Evolutionary conservation across 108 stramenopile genomes (phyloP), one percentile per base, ranked within the genome.

Genomic region (Skeletonema grethae): DNA sequence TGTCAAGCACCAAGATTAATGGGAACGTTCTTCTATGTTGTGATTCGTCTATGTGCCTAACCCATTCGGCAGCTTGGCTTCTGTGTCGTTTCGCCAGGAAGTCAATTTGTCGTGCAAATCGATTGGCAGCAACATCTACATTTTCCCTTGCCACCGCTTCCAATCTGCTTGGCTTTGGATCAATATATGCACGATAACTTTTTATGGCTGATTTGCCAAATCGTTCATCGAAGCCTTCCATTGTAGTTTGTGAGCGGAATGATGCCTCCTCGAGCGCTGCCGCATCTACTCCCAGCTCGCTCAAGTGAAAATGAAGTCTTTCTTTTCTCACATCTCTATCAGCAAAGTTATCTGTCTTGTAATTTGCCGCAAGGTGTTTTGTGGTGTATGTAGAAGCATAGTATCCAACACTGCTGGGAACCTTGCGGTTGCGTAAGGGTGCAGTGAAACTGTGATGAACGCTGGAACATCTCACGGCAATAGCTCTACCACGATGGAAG

Each of bases 141-240:
- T 77, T 58, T 48, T 84, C 83, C 36, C 79, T 57, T 70, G 66
- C 63, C 4, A 79, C 62, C 6, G 74, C 31, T n/a, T 82, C 75
- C 22, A 65, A 11, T 76, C 81, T 80, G 24, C 69, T 77, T 20
- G 76, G 73, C 56, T 79, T 84, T 13, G 88, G 88, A 69, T 82
- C 83, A 3, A 87, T 57, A 80, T 88, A 95, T 28, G 89, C 69
- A 59, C 90, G 79, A 85, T 92, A 95, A 16, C 89, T 73, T 59
- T 84, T 85, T 43, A 95, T 86, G 41, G 93, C 93, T 11, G 85
- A 75, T 67, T 86, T 88, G 16, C 93, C 93, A 78, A 82, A 95
- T 7, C 78, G 41, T 15, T 43, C 5, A 67, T 91, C 84, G 63
- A 90, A 91, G 41, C 90, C 93, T 50, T 63, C 61, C 57, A 76